phyloP scores from a whole-genome alignment of 805 yeast genomes.

The Ogataea populi-albae region DNA sequence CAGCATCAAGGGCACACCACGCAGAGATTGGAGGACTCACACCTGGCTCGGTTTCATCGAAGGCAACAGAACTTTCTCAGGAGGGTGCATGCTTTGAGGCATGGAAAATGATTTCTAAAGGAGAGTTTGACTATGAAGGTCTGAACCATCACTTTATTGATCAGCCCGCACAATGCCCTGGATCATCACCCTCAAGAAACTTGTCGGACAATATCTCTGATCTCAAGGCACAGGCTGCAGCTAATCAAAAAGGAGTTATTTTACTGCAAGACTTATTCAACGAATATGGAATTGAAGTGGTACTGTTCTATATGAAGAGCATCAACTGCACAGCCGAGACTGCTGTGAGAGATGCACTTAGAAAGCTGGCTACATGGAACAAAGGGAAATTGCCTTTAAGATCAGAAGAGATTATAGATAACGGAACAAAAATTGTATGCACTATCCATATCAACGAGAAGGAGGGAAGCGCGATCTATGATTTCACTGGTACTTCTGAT shows the following conservation, averaged over 20 bases:
- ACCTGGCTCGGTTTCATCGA: constrained; percentile 55
- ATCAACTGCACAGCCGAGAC: constrained; percentile 44
- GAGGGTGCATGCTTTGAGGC: constrained; percentile 56
- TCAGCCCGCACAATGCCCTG: constrained; percentile 47
- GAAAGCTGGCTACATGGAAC: constrained; percentile 40
- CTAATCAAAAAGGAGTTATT: constrained; percentile 50
- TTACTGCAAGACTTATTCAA: constrained; percentile 40
- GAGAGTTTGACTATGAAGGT: constrained; percentile 53
- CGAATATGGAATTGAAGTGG: constrained; percentile 42
- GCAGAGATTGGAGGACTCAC: constrained; percentile 59
- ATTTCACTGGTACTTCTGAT: constrained; percentile 50
- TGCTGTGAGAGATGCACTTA: constrained; percentile 37
- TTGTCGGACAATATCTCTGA: constrained; percentile 52
- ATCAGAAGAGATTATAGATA: constrained; percentile 52
- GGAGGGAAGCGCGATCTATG: constrained; percentile 44
- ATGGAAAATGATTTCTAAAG: constrained; percentile 48
- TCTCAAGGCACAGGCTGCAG: constrained; percentile 46
- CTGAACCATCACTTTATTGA: constrained; percentile 43
- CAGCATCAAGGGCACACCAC: constrained; percentile 59
- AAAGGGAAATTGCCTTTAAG: constrained; percentile 33
- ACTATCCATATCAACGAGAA: constrained; percentile 39
- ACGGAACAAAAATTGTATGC: constrained; percentile 49
- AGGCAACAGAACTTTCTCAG: constrained; percentile 48
- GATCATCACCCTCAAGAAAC: constrained; percentile 55
- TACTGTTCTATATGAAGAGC: constrained; percentile 44